Conservation (phyloP, 805 yeast genomes). For the Yarrowia deformans region DNA sequence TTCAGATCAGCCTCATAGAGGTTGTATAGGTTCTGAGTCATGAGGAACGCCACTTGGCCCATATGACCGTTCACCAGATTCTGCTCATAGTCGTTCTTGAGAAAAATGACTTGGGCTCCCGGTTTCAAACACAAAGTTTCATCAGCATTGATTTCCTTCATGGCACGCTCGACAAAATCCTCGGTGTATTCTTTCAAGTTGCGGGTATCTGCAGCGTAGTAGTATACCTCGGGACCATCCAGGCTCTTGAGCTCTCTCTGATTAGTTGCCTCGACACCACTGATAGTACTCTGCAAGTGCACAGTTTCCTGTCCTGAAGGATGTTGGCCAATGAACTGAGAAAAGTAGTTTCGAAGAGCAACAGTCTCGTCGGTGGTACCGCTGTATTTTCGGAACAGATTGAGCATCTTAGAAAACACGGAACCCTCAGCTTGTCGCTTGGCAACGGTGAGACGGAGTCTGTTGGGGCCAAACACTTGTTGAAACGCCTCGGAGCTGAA, state of each 20-base stretch:
- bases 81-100: constrained; percentile 8
- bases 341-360: constrained; percentile 3
- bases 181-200: neutral
- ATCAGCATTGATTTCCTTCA: constrained; percentile 4
- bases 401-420: constrained; percentile 22
- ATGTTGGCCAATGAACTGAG: neutral
- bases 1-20: neutral
- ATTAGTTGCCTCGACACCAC: neutral
- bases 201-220: neutral
- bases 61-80: constrained; percentile 23
- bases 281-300: neutral
- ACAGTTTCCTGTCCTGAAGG: neutral
- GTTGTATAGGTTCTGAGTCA: neutral
- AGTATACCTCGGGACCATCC: constrained; percentile 24
- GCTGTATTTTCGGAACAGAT: neutral
- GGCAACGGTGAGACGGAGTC: constrained; percentile 18
- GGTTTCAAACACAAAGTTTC: constrained; percentile 1
- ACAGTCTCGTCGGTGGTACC: neutral
- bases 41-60: constrained; percentile 26
- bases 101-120: constrained; percentile 29
- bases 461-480: neutral
- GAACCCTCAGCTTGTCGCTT: constrained; percentile 19
- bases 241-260: neutral
- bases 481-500: constrained; percentile 10
- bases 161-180: neutral